phyloP scores from a whole-genome alignment of 768 basidiomycete species.

The Kwoniella sp. region DNA sequence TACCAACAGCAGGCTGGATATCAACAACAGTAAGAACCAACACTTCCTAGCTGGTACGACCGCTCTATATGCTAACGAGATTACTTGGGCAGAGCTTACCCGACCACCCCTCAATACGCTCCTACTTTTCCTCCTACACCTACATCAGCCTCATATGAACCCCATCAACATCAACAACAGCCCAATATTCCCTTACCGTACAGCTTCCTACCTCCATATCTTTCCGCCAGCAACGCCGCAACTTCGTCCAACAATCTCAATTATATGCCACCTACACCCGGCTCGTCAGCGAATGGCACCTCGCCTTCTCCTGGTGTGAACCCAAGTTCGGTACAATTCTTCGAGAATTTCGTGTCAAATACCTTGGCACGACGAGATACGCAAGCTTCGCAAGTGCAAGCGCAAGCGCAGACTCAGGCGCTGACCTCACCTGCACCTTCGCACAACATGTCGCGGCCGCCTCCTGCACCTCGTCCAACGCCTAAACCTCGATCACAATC shows the following conservation, averaged over 20 bases:
- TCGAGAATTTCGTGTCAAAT: constrained; percentile 32
- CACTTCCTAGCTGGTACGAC: too few species aligned
- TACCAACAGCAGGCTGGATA: constrained; percentile 11
- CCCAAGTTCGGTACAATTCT: constrained; percentile 21
- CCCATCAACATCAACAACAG: neutral
- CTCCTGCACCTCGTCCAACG: constrained; percentile 7
- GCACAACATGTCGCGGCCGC: neutral
- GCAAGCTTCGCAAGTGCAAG: neutral
- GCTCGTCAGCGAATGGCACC: neutral
- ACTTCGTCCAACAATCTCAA: constrained; percentile 13
- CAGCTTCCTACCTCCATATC: constrained; percentile 23
- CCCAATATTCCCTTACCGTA: constrained; percentile 20
- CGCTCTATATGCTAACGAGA: too few species aligned
- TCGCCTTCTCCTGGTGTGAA: constrained; percentile 16
- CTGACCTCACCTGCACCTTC: neutral
- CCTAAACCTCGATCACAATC: neutral
- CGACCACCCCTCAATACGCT: neutral
- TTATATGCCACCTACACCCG: constrained; percentile 22
- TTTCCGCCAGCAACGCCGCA: constrained; percentile 5
- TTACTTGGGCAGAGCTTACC: constrained; percentile 2
- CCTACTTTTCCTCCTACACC: constrained; percentile 10
- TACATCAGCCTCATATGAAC: neutral
- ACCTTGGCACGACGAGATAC: constrained; percentile 7
- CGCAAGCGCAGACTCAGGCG: neutral
- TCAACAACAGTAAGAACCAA: constrained; percentile 16